Evolutionary conservation across 177 flowering plant species (phyloP), one percentile per base, ranked within the genome.

Genomic region (Telopea speciosissima): DNA sequence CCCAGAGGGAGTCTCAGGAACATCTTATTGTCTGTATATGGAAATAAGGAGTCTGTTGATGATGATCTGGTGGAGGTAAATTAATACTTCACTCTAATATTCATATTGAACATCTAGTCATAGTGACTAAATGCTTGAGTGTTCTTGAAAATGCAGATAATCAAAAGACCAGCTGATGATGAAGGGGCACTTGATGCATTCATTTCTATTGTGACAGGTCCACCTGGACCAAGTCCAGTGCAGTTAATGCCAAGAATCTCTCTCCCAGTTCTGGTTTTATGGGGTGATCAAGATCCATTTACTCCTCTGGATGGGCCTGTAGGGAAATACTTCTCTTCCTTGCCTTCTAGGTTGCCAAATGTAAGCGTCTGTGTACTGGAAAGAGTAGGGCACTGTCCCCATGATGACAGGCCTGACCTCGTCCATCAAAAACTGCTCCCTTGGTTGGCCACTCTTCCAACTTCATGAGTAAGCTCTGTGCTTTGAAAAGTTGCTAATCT

Each of bases 371-470:
- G n/a, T 63, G 76, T 90, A 8, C 71, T 95, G 68, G 82, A 88
- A 80, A 96, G 92, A 19, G 97, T 89, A 19, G 99, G 99, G 58
- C 97, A 95, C 68, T 92, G 97, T 68, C 99, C 97, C 26, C 99
- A 92, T 75, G 99, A 94, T 78, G 99, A 94, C 78, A 85, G 87
- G 75, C 97, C 99, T 69, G 90, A 85, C 2, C 73, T 90, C 26
- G 97, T 94, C 65, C 99, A 92, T 71, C 86, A 81, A 68, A 86
- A 83, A 74, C 72, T 94, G 74, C 89, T 94, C 60, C 99, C 99
- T 21, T 94, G 97, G 99, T 75, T 94, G 74, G 83, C 85, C 69
- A 14, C 40, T 52, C 83, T 85, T 80, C 81, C 85, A 63, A 70
- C 75, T 75, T 74, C 75, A 65, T 84, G 81, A 80, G 60, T 44